Conservation (phyloP, 2,329 filamentous ascomycete genomes). For the Pseudodiploospora longispora region DNA sequence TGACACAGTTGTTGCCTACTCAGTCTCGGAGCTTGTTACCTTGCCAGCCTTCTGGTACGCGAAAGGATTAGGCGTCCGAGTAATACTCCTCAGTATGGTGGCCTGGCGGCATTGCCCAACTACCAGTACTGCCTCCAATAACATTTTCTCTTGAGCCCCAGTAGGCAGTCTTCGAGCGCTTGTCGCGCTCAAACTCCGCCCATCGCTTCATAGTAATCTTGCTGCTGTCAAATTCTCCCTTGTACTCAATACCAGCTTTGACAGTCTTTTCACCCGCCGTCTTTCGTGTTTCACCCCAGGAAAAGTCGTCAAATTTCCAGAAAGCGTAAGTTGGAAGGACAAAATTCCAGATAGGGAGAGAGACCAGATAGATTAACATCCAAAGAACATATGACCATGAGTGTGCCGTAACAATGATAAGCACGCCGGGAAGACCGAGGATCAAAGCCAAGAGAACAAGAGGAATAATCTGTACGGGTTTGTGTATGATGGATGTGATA, state of each 20-base stretch:
- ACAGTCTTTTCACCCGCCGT: constrained; percentile 84
- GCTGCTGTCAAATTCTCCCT: constrained; percentile 95
- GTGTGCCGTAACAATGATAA: constrained; percentile 91
- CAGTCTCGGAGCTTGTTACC: too few species aligned
- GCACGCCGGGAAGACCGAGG: constrained; percentile 81
- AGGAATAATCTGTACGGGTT: constrained; percentile 77
- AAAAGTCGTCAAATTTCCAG: constrained; percentile 99
- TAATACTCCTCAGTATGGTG: constrained; percentile 48
- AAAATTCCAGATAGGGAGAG: constrained; percentile 96
- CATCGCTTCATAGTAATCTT: constrained; percentile 99
- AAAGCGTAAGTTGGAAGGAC: constrained; percentile 88
- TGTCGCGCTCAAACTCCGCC: constrained; percentile 83
- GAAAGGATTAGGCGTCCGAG: constrained; percentile 37
- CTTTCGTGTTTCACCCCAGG: constrained; percentile 96
- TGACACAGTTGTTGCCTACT: too few species aligned
- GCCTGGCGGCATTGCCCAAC: constrained; percentile 34
- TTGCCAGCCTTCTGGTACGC: too few species aligned
- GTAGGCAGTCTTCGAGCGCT: constrained; percentile 41
- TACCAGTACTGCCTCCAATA: constrained; percentile 27
- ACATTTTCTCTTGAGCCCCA: constrained; percentile 47
- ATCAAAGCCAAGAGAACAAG: constrained; percentile 84
- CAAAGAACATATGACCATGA: constrained; percentile 85
- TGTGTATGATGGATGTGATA: constrained; percentile 73
- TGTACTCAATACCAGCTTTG: constrained; percentile 77
- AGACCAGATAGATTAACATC: constrained; percentile 94